Evolutionary conservation across 257 asterid genomes (phyloP).

Genomic region (Penstemon davidsonii): DNA sequence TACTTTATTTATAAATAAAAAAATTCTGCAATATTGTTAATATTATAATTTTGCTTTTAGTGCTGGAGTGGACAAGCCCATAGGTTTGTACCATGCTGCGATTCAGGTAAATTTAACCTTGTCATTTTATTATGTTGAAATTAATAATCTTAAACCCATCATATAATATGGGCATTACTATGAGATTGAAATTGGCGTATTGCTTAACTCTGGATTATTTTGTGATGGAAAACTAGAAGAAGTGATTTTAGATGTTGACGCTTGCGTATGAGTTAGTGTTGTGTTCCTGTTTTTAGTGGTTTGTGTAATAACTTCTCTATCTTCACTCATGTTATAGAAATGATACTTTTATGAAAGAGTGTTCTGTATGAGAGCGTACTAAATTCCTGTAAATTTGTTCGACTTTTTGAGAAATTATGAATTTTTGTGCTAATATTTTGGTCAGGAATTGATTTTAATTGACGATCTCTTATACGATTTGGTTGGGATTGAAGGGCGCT

Average conservation of each 20-base stretch:
- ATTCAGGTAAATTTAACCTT: slow-evolving; percentile 58
- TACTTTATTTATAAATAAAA: neutral
- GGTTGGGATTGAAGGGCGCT: slow-evolving; percentile 93
- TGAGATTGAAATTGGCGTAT: slow-evolving; percentile 23
- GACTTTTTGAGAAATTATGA: slow-evolving; percentile 13
- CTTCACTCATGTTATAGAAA: too few species aligned
- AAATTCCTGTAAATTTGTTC: neutral
- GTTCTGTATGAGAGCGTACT: too few species aligned
- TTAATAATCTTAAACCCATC: neutral
- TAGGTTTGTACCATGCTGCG: slow-evolving; percentile 81
- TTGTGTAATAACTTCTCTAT: too few species aligned
- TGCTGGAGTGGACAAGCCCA: slow-evolving; percentile 62
- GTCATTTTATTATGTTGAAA: slow-evolving; percentile 10
- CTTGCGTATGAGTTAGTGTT: slow-evolving; percentile 21
- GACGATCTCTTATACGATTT: slow-evolving; percentile 79
- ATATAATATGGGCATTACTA: neutral
- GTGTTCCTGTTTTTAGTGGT: neutral
- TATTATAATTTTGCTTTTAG: slow-evolving; percentile 34
- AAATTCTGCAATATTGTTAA: slow-evolving; percentile 15
- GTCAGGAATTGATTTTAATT: slow-evolving; percentile 87
- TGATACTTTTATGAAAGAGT: too few species aligned
- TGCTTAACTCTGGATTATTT: slow-evolving; percentile 20
- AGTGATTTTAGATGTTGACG: slow-evolving; percentile 4
- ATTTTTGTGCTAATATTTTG: slow-evolving; percentile 10
- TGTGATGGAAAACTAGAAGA: neutral